A percentile compares a stretch with the other conserved stretches of the same genome.
phyloP scores from a whole-genome alignment of 257 asterid genomes.

The Eucommia ulmoides region DNA sequence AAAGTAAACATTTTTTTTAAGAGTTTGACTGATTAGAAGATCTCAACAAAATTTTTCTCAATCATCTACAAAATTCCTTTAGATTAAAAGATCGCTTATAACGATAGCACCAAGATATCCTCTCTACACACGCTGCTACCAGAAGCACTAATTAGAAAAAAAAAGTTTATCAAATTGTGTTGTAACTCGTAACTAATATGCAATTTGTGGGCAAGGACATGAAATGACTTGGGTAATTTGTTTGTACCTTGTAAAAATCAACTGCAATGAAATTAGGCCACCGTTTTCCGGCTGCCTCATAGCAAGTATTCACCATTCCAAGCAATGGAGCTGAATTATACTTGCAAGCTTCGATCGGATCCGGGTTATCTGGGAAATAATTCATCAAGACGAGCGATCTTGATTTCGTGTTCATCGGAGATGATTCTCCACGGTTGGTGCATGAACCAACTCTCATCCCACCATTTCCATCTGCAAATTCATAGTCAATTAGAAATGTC shows the following conservation, averaged over 20 bases:
- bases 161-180: too few species aligned
- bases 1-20: too few species aligned
- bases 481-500: conserved; percentile 4
- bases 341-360: conserved; percentile 60
- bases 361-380: conserved; percentile 75
- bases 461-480: conserved; percentile 72
- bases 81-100: too few species aligned
- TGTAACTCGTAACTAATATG: too few species aligned
- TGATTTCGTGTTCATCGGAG: conserved; percentile 49
- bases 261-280: conserved; percentile 81
- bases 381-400: conserved; percentile 81
- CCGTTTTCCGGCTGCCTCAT: conserved; percentile 63
- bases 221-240: neutral
- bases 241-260: conserved; percentile 67
- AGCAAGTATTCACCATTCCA: conserved; percentile 70
- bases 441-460: conserved; percentile 74
- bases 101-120: too few species aligned
- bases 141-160: too few species aligned
- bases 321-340: conserved; percentile 65
- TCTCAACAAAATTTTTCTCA: too few species aligned
- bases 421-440: conserved; percentile 78
- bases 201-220: neutral
- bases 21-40: too few species aligned
- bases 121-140: too few species aligned
- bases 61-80: too few species aligned